Conservation (phyloP, 352 stramenopile species). For the Phytophthora fragariae region DNA sequence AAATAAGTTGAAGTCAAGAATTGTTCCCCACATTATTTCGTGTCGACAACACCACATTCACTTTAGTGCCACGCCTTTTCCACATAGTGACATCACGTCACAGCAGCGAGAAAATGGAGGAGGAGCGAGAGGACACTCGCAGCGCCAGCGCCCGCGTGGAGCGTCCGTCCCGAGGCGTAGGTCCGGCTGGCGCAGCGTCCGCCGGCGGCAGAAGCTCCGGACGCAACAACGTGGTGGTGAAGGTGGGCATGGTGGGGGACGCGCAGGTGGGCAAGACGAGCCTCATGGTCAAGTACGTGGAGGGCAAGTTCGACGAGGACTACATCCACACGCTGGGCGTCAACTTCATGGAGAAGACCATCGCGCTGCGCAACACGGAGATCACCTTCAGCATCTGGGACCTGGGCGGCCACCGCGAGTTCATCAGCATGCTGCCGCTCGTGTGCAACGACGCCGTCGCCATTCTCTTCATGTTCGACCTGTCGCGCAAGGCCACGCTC, state of each 20-base stretch:
- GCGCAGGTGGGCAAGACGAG: constrained; percentile 96
- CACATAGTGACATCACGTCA: constrained; percentile 1
- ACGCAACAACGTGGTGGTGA: constrained; percentile 92
- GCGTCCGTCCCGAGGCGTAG: constrained; percentile 42
- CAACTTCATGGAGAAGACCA: constrained; percentile 97
- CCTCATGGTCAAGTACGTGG: constrained; percentile 97
- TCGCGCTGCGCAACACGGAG: constrained; percentile 94
- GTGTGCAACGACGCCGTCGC: constrained; percentile 95
- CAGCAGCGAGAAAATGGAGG: constrained; percentile 38
- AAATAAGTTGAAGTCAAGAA: not conserved
- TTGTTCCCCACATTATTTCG: not conserved
- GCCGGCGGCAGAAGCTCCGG: constrained; percentile 42
- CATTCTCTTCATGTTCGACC: constrained; percentile 97
- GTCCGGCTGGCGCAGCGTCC: constrained; percentile 22
- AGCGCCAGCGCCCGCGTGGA: constrained; percentile 17
- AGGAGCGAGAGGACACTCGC: constrained; percentile 36
- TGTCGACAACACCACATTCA: not conserved
- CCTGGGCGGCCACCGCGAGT: constrained; percentile 93
- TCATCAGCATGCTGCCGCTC: constrained; percentile 95
- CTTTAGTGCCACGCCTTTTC: not conserved
- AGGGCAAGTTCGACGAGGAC: constrained; percentile 96
- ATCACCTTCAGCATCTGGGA: constrained; percentile 97
- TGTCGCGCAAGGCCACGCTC: constrained; percentile 92
- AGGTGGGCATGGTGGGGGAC: constrained; percentile 95
- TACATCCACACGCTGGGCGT: constrained; percentile 97